A percentile compares a stretch with the other conserved stretches of the same genome.
These are phyloP conservation scores for Xerocomellus chrysenteron DNA, from an alignment of 768 basidiomycete genomes.

Conservation along the genomic window DNA sequence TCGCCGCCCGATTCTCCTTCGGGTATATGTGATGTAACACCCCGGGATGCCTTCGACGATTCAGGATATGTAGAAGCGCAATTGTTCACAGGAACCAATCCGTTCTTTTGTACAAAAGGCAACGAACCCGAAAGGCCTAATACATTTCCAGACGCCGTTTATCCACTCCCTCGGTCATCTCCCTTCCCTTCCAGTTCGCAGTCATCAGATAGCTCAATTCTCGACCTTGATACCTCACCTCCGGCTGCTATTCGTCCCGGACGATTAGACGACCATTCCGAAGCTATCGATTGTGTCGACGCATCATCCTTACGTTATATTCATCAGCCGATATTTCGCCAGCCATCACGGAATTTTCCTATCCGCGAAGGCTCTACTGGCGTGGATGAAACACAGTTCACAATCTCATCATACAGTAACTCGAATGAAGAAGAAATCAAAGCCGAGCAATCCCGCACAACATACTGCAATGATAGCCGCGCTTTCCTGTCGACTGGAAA, in stretches of 20 bases:
- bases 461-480: background rate
- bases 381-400: background rate
- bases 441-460: background rate
- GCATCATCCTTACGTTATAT: background rate
- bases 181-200: slow-evolving; percentile 19
- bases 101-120: background rate
- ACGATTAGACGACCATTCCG: background rate
- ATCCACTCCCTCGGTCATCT: slow-evolving; percentile 23
- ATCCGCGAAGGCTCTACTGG: background rate
- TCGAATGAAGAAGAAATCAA: background rate
- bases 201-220: slow-evolving; percentile 14
- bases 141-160: background rate
- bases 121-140: background rate
- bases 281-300: background rate
- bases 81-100: background rate
- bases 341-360: background rate
- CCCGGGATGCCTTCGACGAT: background rate
- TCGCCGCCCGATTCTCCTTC: background rate
- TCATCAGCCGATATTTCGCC: background rate
- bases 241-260: background rate
- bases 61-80: slow-evolving; percentile 3
- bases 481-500: background rate
- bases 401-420: background rate
- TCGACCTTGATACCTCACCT: slow-evolving; percentile 27
- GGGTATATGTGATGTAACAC: background rate